Evolutionary conservation across 306 rosid species (phyloP), one percentile per base, ranked within the genome.

Genomic region (Vigna mungo): DNA sequence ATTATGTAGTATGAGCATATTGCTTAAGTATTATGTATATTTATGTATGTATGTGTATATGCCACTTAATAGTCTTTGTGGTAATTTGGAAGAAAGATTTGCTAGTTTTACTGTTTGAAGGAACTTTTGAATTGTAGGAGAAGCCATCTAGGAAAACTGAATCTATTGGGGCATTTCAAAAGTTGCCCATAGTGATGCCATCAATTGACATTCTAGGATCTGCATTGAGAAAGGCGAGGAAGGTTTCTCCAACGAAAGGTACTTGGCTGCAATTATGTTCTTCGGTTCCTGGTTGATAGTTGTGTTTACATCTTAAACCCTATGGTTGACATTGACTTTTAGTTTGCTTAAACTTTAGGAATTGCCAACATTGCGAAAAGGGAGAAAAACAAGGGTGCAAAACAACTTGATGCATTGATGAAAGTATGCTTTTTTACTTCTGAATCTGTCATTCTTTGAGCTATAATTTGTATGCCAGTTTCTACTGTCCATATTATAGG

Each of bases 351-450:
- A 84, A 77, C 71, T 83, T 30, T 77, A 92, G 98, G 97, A 69
- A 90, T 92, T 72, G 87, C 89, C 60, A 95, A 92, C 78, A 85
- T 91, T 77, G 96, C 97, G 55, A 95, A 92, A 87, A 72, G 97
- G 82, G 98, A 95, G 86, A 92, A 88, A 87, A 95, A 95, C 86
- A 88, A 85, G 86, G 96, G 97, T 78, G 97, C 98, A 77, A 95
- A 89, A 88, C 98, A 95, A 83, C 97, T 95, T 78, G 97, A 90
- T 84, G 94, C 97, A 23, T 81, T 95, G 87, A 95, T 95, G 98
- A 95, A 95, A 82, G 98, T 95, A 80, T 79, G 92, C 86, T 80
- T 4, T 85, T 84, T 74, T 74, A 77, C 87, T 79, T 78, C 18
- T 21, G 20, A 64, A 47, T 78, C 20, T 18, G 17, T 67, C 46